Conservation (phyloP, 768 basidiomycete species). For the Piloderma croceum region DNA sequence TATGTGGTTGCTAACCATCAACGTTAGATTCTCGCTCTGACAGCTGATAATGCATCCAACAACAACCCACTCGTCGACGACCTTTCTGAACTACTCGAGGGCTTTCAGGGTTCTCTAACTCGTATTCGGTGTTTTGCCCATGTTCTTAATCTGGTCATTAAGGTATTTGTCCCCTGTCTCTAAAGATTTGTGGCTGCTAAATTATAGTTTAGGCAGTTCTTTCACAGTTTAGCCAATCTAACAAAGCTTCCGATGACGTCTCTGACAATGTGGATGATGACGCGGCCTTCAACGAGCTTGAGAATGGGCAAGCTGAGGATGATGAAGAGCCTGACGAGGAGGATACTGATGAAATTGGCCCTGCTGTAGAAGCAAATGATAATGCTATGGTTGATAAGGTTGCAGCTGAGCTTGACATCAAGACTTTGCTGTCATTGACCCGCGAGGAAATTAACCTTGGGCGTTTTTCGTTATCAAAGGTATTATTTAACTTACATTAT, state of each 20-base stretch:
- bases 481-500: too few species aligned
- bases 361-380: conserved; percentile 17
- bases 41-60: conserved; percentile 22
- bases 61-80: conserved; percentile 22
- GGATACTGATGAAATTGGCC: conserved; percentile 10
- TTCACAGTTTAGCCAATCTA: too few species aligned
- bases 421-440: conserved; percentile 1
- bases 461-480: conserved; percentile 7
- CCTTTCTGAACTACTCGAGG: conserved; percentile 10
- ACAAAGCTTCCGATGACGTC: too few species aligned
- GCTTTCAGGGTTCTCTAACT: conserved; percentile 11
- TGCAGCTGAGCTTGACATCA: conserved; percentile 3
- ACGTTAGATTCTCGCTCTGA: conserved; percentile 18
- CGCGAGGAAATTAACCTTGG: conserved; percentile 4
- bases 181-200: conserved; percentile 1
- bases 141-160: conserved; percentile 26
- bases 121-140: conserved; percentile 26
- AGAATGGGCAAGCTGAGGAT: too few species aligned
- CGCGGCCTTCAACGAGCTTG: too few species aligned
- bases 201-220: conserved; percentile 15
- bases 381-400: conserved; percentile 6
- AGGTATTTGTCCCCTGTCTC: conserved; percentile 12
- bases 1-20: too few species aligned
- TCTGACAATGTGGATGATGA: too few species aligned
- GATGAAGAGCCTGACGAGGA: conserved; percentile 2